Conservation (phyloP, 768 basidiomycete genomes). For the Terana coerulea region DNA sequence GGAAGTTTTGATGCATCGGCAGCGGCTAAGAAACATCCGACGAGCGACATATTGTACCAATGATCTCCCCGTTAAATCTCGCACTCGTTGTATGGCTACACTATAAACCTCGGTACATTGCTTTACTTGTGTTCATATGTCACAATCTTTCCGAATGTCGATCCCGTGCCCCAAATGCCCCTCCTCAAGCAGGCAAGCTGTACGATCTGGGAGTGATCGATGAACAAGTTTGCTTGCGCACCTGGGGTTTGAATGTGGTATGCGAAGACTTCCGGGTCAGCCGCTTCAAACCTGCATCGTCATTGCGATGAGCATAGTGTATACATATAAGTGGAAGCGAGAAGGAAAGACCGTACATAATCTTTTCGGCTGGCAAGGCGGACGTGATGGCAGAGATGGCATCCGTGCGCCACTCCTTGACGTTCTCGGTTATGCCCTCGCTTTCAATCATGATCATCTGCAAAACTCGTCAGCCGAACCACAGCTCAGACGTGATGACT, state of each 20-base stretch:
- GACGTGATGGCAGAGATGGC: constrained; percentile 39
- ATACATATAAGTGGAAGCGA: neutral
- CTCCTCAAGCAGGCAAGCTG: constrained; percentile 41
- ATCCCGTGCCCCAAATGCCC: constrained; percentile 43
- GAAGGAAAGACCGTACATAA: too few species aligned
- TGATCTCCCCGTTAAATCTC: too few species aligned
- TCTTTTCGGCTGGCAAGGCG: constrained; percentile 36
- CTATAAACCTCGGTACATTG: too few species aligned
- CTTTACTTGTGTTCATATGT: constrained; percentile 27
- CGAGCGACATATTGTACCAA: too few species aligned
- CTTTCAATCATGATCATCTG: constrained; percentile 46
- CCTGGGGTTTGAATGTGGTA: constrained; percentile 44
- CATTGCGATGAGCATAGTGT: neutral
- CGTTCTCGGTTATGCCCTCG: constrained; percentile 46
- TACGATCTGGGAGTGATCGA: constrained; percentile 43
- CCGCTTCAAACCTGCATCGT: constrained; percentile 36
- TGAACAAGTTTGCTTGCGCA: constrained; percentile 38
- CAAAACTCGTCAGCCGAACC: neutral
- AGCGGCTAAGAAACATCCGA: too few species aligned
- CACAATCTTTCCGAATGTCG: constrained; percentile 40
- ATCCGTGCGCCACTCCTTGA: constrained; percentile 38
- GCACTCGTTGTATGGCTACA: too few species aligned
- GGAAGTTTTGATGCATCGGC: too few species aligned
- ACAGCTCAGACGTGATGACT: neutral
- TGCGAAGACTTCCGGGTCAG: constrained; percentile 41